Evolutionary conservation across 805 yeast species (phyloP).

Genomic region (Saccharomycopsis selenospora): DNA sequence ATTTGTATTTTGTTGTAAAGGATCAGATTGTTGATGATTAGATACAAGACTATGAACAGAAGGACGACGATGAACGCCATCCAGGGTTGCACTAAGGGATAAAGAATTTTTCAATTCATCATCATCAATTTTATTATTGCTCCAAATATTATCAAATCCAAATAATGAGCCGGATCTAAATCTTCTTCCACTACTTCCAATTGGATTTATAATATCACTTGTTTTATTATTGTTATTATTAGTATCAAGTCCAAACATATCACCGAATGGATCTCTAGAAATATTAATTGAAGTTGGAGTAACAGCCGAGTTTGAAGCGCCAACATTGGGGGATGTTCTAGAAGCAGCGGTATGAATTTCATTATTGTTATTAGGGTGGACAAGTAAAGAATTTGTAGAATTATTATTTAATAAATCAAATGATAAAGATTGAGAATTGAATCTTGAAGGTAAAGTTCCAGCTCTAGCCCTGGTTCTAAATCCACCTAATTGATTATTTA

Average conservation of each 20-base stretch:
- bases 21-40: slow-evolving; percentile 24
- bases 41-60: too few species aligned
- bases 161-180: slow-evolving; percentile 50
- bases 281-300: background rate
- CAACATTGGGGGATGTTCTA: background rate
- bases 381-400: slow-evolving; percentile 9
- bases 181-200: slow-evolving; percentile 27
- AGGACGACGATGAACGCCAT: too few species aligned
- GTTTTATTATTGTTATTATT: slow-evolving; percentile 28
- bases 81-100: too few species aligned
- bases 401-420: slow-evolving; percentile 7
- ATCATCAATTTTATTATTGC: slow-evolving; percentile 28
- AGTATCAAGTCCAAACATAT: slow-evolving; percentile 21
- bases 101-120: too few species aligned
- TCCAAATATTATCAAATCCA: slow-evolving; percentile 47
- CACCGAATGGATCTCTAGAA: slow-evolving; percentile 16
- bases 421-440: slow-evolving; percentile 30
- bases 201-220: slow-evolving; percentile 16
- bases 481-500: slow-evolving; percentile 31
- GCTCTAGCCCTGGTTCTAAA: slow-evolving; percentile 59
- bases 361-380: slow-evolving; percentile 24
- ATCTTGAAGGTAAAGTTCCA: slow-evolving; percentile 69
- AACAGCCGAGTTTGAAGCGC: slow-evolving; percentile 1
- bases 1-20: slow-evolving; percentile 10
- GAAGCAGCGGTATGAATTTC: slow-evolving; percentile 23